Conservation (phyloP, 75 land plant genomes). For the Larix kaempferi region DNA sequence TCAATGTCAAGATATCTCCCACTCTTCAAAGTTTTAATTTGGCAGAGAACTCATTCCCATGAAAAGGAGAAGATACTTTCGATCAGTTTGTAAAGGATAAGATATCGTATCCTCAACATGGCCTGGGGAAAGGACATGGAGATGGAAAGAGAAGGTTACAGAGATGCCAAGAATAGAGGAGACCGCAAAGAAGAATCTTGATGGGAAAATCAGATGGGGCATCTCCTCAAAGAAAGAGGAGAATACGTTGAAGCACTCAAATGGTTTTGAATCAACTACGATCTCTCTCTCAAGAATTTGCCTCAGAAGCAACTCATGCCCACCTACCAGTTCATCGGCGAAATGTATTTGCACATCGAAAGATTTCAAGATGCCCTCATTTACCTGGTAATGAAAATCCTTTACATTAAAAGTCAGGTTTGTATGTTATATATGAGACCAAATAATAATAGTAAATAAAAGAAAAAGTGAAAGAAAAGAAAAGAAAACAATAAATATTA, state of each 20-base stretch:
- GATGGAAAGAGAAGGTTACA: conserved; percentile 56
- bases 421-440: too few relatives aligned
- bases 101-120: not conserved
- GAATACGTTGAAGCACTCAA: conserved; percentile 87
- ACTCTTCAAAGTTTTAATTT: too few relatives aligned
- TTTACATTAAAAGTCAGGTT: too few relatives aligned
- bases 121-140: conserved; percentile 13
- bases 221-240: conserved; percentile 65
- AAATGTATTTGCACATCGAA: conserved; percentile 62
- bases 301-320: conserved; percentile 69
- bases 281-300: conserved; percentile 57
- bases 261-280: conserved; percentile 88
- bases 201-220: conserved; percentile 97
- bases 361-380: conserved; percentile 61
- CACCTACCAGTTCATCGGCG: conserved; percentile 92
- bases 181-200: conserved; percentile 83
- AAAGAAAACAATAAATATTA: too few relatives aligned
- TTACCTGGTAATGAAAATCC: conserved; percentile 57
- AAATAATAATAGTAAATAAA: too few relatives aligned
- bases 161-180: conserved; percentile 58
- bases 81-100: too few relatives aligned
- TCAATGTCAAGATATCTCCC: too few relatives aligned
- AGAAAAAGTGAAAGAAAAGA: too few relatives aligned
- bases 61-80: too few relatives aligned
- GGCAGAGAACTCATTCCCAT: too few relatives aligned